phyloP scores from a whole-genome alignment of 2,329 filamentous ascomycete species.

The Tympanopsis confertula region DNA sequence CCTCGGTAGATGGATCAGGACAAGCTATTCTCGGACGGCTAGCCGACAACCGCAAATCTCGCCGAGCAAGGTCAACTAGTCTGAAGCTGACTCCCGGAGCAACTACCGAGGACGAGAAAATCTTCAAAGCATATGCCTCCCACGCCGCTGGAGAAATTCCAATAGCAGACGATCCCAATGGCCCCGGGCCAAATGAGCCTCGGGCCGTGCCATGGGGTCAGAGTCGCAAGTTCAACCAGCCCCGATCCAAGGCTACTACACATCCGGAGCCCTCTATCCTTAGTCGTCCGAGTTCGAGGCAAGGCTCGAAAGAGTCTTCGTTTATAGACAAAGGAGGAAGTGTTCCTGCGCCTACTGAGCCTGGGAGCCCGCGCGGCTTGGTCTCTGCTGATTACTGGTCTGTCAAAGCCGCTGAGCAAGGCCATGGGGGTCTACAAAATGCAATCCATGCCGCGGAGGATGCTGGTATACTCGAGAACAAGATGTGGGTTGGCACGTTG shows the following conservation, averaged over 20 bases:
- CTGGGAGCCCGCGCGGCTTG: constrained; percentile 32
- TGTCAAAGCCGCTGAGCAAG: constrained; percentile 75
- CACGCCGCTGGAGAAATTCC: constrained; percentile 13
- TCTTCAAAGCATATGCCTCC: constrained; percentile 10
- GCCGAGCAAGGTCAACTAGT: constrained; percentile 6
- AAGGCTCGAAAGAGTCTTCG: not conserved
- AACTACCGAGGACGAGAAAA: not conserved
- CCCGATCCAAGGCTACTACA: not conserved
- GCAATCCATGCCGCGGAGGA: constrained; percentile 72
- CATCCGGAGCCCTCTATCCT: not conserved
- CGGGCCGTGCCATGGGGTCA: not conserved
- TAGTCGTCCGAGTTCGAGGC: not conserved
- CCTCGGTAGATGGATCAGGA: constrained; percentile 11
- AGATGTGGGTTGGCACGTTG: constrained; percentile 83
- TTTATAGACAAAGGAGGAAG: not conserved
- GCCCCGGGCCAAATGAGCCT: constrained; percentile 7
- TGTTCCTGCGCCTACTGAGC: no score
- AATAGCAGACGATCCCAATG: constrained; percentile 14
- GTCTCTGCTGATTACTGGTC: constrained; percentile 72
- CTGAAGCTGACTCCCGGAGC: not conserved
- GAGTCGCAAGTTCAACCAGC: constrained; percentile 1
- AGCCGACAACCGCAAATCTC: not conserved
- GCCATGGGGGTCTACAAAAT: constrained; percentile 84
- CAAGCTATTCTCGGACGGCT: constrained; percentile 5
- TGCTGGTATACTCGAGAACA: constrained; percentile 57